Base-by-base conservation (phyloP, 768 basidiomycete genomes). In the Pleurotus citrinopileatus region DNA sequence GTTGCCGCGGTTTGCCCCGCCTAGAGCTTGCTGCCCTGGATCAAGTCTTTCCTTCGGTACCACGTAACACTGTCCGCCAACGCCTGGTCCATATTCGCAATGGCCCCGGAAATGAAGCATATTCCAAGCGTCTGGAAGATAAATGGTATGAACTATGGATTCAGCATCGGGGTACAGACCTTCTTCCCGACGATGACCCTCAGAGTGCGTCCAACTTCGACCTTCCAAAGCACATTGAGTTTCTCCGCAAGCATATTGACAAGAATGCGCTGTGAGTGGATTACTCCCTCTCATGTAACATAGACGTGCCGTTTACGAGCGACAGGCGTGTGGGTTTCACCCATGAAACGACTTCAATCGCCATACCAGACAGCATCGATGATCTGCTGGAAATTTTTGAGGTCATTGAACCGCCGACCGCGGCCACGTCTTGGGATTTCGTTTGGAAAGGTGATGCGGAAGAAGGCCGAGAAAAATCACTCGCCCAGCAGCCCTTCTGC, bases 111-210 rank as follows among this genome's bases (percentile, higher is more conserved):
- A 84, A 83, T 47, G 86, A 87, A 44, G 75, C 85, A 7, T 96
- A 95, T 66, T 71, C 89, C 57, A 82, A 82, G 29, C 83, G 90
- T 8, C 73, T 96, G 37, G 89, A 93, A 68, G 85, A 91, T 45
- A 80, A 79, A 43, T 98, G 91, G 92, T 76, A 86, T 67, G 77
- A 84, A 3, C 68, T 93, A 13, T 95, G 91, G 91, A 55, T 78
- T 46, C 78, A 82, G 59, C 75, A 91, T 63, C 76, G 85, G 53
- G 89, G 88, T 3, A 83, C 86, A 1, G 67, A 73, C 3, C 73
- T 75, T 37, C 76, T 97, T 20, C 86, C 83, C 0, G 94, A 97
- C 63, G 78, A 81, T 4, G 77, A 92, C 59, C 83, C 81, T 3
- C 63, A 71, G 34, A 88, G 86, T 66, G 71, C 83, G 17, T 80